Evolutionary conservation across 116 monocot genomes (phyloP), one percentile per base, ranked within the genome.

Genomic region (Posidonia oceanica): DNA sequence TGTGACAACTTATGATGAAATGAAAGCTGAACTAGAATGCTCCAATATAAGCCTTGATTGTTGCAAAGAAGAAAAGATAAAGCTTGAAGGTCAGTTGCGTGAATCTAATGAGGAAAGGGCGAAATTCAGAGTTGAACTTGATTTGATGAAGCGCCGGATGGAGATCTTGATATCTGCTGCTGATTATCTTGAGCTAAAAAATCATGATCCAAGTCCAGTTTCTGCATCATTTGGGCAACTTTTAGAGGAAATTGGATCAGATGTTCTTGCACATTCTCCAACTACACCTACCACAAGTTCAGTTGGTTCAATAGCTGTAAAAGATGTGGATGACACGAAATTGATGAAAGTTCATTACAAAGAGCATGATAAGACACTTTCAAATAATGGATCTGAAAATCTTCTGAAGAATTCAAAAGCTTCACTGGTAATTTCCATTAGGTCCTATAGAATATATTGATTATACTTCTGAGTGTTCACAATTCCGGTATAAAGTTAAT

Each of bases 31-130:
- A 77, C 67, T 99, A 60, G 88, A 99, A 66, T 90, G 93, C 75
- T 80, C 85, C 61, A 65, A 68, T 51, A 77, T 99, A 69, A 90
- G 80, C 72, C 77, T 90, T 42, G 90, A 93, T 39, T 99, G 84
- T 70, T 99, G 87, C 84, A 88, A 90, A 71, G 99, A 99, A 76
- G 99, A 93, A 75, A 99, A 90, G 69, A 40, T 70, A 71, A 99
- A 81, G 69, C 77, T 93, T 52, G 90, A 90, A 76, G 70, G 63
- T 72, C 88, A 77, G 66, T 75, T 93, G 72, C 79, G 81, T 52
- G 99, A 99, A 77, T 86, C 86, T 62, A 83, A 70, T 74, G 93
- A 88, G 42, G 93, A 93, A 66, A 84, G 77, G 52, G 75, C 77
- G 36, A 93, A 84, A 67, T 70, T 75, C 37, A 84, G 77, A 75